phyloP scores from a whole-genome alignment of 2,329 filamentous ascomycete genomes.

The Epichloe gansuensis region DNA sequence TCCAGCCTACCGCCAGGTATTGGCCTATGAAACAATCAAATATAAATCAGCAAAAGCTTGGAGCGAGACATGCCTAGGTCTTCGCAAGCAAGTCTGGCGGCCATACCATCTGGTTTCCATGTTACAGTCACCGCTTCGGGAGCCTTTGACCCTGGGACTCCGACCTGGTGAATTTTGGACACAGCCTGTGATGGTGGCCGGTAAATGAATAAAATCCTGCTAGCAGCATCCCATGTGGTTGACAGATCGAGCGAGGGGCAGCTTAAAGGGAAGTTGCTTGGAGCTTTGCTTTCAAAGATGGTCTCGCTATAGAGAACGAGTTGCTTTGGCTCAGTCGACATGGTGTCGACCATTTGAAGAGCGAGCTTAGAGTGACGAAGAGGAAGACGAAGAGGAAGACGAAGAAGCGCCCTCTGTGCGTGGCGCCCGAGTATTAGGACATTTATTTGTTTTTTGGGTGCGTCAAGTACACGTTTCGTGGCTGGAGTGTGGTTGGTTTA shows the following conservation, averaged over 20 bases:
- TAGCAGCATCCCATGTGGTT: slow-evolving; percentile 53
- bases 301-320: slow-evolving; percentile 44
- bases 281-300: slow-evolving; percentile 40
- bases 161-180: slow-evolving; percentile 36
- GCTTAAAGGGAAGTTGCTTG: slow-evolving; percentile 50
- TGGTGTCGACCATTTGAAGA: slow-evolving; percentile 7
- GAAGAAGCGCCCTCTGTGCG: neutral
- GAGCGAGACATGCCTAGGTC: too few species aligned
- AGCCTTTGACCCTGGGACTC: slow-evolving; percentile 25
- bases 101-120: slow-evolving; percentile 57
- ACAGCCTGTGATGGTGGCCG: slow-evolving; percentile 62
- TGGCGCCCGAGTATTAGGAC: neutral
- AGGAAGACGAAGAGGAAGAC: neutral
- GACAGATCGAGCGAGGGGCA: slow-evolving; percentile 78
- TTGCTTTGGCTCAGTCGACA: slow-evolving; percentile 16
- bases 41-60: neutral
- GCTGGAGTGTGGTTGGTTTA: neutral
- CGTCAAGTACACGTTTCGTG: neutral
- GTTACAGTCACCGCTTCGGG: slow-evolving; percentile 35
- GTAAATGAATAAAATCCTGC: slow-evolving; percentile 61
- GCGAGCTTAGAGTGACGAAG: neutral
- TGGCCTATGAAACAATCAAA: slow-evolving; percentile 37
- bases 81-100: neutral
- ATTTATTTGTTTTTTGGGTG: neutral
- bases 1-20: slow-evolving; percentile 72